A percentile compares a stretch with the other conserved stretches of the same genome.
Conservation (phyloP, 805 yeast genomes). For the Candida krabiensis region DNA sequence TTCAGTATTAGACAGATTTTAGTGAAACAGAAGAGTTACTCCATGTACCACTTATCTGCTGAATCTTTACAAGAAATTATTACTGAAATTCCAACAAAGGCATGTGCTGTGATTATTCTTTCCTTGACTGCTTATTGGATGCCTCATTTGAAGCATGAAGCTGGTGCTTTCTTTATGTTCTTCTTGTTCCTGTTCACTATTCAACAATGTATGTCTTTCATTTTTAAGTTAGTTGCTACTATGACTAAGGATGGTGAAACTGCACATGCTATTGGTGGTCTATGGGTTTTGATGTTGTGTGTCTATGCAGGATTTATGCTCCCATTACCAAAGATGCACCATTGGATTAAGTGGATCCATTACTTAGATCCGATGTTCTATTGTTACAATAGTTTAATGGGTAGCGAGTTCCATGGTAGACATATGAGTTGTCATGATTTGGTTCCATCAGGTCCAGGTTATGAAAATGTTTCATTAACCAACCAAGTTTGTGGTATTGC, state of each 20-base stretch:
- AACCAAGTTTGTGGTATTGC: slow-evolving; percentile 49
- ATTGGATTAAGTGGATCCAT: slow-evolving; percentile 60
- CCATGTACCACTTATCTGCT: slow-evolving; percentile 63
- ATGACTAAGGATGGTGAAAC: slow-evolving; percentile 52
- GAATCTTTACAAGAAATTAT: slow-evolving; percentile 62
- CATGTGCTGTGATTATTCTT: slow-evolving; percentile 49
- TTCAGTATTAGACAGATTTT: slow-evolving; percentile 62
- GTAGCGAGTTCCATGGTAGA: slow-evolving; percentile 56
- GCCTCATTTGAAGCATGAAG: slow-evolving; percentile 48
- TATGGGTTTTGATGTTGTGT: slow-evolving; percentile 55
- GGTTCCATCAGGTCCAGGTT: slow-evolving; percentile 58
- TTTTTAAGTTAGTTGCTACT: slow-evolving; percentile 55
- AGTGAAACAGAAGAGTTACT: slow-evolving; percentile 62
- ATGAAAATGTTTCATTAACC: slow-evolving; percentile 39
- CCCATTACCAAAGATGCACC: slow-evolving; percentile 46
- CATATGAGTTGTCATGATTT: slow-evolving; percentile 48
- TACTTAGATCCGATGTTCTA: slow-evolving; percentile 49
- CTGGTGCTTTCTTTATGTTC: slow-evolving; percentile 56
- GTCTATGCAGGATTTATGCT: slow-evolving; percentile 54
- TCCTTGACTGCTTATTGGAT: slow-evolving; percentile 51
- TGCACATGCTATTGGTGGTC: slow-evolving; percentile 57
- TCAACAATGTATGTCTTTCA: slow-evolving; percentile 52
- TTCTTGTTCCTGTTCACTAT: slow-evolving; percentile 40
- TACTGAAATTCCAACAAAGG: slow-evolving; percentile 59
- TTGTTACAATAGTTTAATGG: slow-evolving; percentile 52